Base-by-base conservation (phyloP, 768 basidiomycete species). In the Albatrellus ellisii region DNA sequence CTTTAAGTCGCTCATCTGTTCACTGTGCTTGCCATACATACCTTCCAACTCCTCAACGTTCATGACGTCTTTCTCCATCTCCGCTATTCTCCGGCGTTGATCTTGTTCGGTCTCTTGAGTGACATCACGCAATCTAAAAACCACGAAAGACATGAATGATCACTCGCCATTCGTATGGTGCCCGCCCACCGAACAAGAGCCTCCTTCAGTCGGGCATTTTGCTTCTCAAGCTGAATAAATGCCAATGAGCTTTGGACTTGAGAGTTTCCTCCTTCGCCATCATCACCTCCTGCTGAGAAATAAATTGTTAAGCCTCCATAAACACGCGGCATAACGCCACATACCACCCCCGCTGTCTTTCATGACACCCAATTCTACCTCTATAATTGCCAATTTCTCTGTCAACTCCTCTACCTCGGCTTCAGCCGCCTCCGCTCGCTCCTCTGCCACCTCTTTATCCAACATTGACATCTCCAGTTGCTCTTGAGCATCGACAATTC, bases 381-480 rank as follows among this genome's bases (percentile, higher is more conserved):
- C 83, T 24, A 81, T 49, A 35, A 82, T 73, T 5, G 83, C 86
- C 36, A 88, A 47, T 50, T 69, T 73, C 60, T 97, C 94, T 52
- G 70, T 82, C 45, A 81, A 55, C 41, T 79, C 82, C 51, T 85
- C 87, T 38, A 91, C 54, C 54, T 91, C 89, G 0, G 68, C 59
- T 56, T 89, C 80, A 0, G 79, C 79, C 2, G 75, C 56, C 59
- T 97, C 94, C 0, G 85, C 80, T 45, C 77, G 76, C 59, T 97
- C 94, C 56, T 98, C 95, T 0, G 94, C 92, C 28, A 98, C 78
- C 58, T 99, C 95, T 62, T 89, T 90, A 57, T 99, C 95, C 51
- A 99, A 62, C 72, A 86, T 86, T 2, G 78, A 70, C 82, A 97
- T 90, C 63, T 99, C 95, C 28, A 98, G 62, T 55, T 92, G 87